Evolutionary conservation across 129 eudicot genomes (phyloP), one percentile per base, ranked within the genome.

Genomic region (Centaurea solstitialis): DNA sequence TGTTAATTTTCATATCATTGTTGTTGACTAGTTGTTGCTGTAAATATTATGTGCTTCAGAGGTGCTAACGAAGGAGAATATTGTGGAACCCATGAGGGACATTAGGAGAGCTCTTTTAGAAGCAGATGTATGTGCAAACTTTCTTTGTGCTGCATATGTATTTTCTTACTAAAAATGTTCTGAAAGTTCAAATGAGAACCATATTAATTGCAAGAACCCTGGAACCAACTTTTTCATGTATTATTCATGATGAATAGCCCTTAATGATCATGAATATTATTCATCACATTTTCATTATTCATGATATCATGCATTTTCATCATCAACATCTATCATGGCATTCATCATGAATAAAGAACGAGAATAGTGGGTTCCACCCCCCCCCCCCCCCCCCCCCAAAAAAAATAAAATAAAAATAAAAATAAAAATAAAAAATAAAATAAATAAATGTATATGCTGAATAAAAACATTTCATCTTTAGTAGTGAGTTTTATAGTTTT

Each of bases 21-120:
- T 70, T 67, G 21, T 26, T 70, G 53, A 74, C 59, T 75, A 40
- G 38, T 26, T 57, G 69, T 39, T 38, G 70, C 15, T 41, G 69
- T 76, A 3, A 70, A n/a, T 68, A 68, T 26, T 71, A 45, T 83
- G 26, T 81, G 70, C 59, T 86, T 85, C 96, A 95, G 99, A 95
- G 89, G 94, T 87, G 35, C 81, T 95, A 82, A 95, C 99, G 3
- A 95, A 92, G 88, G 99, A 95, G 83, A 95, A 95, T 75, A 95
- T 95, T 73, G 94, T 79, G 83, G 99, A 95, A 85, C 99, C 98
- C 20, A 92, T 92, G 99, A 89, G 93, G 80, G 99, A 94, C 87
- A 95, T 95, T 65, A 83, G 99, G 77, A 88, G 99, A 74, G 97
- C 99, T 82, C 99, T 95, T 86, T 64, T 95, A 45, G 99, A 95